A percentile compares a stretch with the other conserved stretches of the same genome.
Evolutionary conservation across 2,329 filamentous ascomycete species (phyloP).

Genomic region (Colletotrichum melonis): DNA sequence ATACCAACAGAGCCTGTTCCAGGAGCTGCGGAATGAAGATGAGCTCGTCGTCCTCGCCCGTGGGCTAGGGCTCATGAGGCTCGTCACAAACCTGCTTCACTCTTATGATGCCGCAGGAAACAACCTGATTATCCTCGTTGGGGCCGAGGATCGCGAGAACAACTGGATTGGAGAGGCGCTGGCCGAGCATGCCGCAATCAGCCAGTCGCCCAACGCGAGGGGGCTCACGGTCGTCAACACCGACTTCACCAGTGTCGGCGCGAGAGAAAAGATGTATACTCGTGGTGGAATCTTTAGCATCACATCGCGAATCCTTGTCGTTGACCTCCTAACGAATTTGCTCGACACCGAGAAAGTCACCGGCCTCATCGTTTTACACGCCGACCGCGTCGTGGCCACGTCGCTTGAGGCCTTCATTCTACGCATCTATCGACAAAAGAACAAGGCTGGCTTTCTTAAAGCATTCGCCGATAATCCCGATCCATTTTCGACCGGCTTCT

Average conservation of each 20-base stretch:
- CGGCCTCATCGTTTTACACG: slow-evolving; percentile 87
- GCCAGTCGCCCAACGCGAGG: slow-evolving; percentile 81
- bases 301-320: slow-evolving; percentile 93
- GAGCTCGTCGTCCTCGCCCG: slow-evolving; percentile 92
- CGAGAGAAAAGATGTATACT: slow-evolving; percentile 91
- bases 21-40: slow-evolving; percentile 89
- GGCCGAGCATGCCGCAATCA: slow-evolving; percentile 94
- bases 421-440: slow-evolving; percentile 92
- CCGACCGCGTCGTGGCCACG: slow-evolving; percentile 86
- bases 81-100: slow-evolving; percentile 96
- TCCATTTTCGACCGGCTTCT: slow-evolving; percentile 88
- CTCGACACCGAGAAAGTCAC: slow-evolving; percentile 87
- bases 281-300: slow-evolving; percentile 94
- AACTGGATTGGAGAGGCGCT: slow-evolving; percentile 96
- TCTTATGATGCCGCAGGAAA: slow-evolving; percentile 96
- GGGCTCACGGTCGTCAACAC: slow-evolving; percentile 95
- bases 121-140: slow-evolving; percentile 89
- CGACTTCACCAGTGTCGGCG: slow-evolving; percentile 87
- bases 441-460: slow-evolving; percentile 93
- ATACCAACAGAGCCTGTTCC: slow-evolving; percentile 97
- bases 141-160: slow-evolving; percentile 93
- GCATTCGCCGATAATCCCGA: slow-evolving; percentile 96
- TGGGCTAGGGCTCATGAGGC: slow-evolving; percentile 89
- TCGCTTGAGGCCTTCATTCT: slow-evolving; percentile 95
- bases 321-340: slow-evolving; percentile 88